These are phyloP conservation scores for Xylaria hypoxylon DNA, from an alignment of 2,329 filamentous ascomycete species.

Conservation along the genomic window DNA sequence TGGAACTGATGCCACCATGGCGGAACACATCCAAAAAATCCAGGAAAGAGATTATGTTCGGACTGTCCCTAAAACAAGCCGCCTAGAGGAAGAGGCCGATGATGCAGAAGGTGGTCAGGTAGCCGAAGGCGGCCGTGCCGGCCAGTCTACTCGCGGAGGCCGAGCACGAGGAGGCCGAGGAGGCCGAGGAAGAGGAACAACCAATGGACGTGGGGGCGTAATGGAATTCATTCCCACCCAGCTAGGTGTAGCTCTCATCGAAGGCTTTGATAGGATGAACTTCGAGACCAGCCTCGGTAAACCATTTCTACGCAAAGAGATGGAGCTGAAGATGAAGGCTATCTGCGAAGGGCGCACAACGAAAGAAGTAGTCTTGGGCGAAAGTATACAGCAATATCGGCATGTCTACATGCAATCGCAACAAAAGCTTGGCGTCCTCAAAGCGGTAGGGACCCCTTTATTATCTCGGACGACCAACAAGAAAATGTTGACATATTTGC, in stretches of 20 bases:
- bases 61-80: constrained; percentile 62
- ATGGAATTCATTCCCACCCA: constrained; percentile 94
- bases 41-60: constrained; percentile 89
- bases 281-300: constrained; percentile 94
- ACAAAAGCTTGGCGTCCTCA: constrained; percentile 76
- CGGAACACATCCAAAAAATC: constrained; percentile 96
- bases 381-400: constrained; percentile 88
- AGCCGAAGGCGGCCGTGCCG: constrained; percentile 57
- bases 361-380: constrained; percentile 78
- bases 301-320: constrained; percentile 95
- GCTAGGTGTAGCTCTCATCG: constrained; percentile 88
- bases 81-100: constrained; percentile 54
- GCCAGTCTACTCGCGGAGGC: constrained; percentile 63
- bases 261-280: constrained; percentile 95
- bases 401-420: constrained; percentile 86
- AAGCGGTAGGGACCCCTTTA: constrained; percentile 61
- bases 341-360: constrained; percentile 90
- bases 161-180: constrained; percentile 60
- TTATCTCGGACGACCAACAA: constrained; percentile 8
- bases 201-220: constrained; percentile 63
- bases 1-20: constrained; percentile 98
- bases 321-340: constrained; percentile 96
- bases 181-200: constrained; percentile 51
- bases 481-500: constrained; percentile 40
- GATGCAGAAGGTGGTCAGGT: constrained; percentile 56